phyloP scores from a whole-genome alignment of 176 grass and related monocot genomes.

The Saccharum officinarum region DNA sequence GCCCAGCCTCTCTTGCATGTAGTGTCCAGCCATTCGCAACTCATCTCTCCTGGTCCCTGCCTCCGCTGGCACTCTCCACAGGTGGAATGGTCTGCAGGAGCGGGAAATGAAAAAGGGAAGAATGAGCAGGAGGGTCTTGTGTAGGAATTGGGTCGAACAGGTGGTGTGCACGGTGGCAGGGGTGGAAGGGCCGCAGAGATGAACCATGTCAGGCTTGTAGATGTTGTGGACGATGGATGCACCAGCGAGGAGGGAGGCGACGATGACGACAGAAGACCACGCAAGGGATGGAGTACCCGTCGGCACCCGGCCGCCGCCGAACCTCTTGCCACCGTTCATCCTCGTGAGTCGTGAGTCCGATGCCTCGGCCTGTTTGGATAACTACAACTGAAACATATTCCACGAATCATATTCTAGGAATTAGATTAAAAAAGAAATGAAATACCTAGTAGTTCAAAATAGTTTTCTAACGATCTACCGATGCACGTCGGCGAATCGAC shows the following conservation, averaged over 20 bases:
- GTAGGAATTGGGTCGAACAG: conserved; percentile 46
- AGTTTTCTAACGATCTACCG: not conserved
- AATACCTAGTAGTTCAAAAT: not conserved
- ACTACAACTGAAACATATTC: not conserved
- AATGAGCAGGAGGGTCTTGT: not conserved
- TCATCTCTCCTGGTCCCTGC: not conserved
- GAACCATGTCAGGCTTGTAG: conserved; percentile 61
- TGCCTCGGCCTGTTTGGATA: not conserved
- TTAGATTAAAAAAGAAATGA: not conserved
- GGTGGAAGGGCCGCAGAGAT: not conserved
- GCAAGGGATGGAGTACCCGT: conserved; percentile 53
- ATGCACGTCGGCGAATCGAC: too few relatives aligned
- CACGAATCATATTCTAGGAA: not conserved
- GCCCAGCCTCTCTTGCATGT: not conserved
- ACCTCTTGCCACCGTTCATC: conserved; percentile 10
- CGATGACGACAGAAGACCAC: conserved; percentile 57
- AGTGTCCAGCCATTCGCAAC: not conserved
- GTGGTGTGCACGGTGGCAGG: not conserved
- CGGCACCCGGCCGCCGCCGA: not conserved
- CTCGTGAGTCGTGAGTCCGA: not conserved
- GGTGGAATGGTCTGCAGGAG: conserved; percentile 49
- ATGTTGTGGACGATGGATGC: conserved; percentile 59
- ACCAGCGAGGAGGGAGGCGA: conserved; percentile 49
- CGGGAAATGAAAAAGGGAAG: not conserved
- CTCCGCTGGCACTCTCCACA: not conserved